Evolutionary conservation across 805 yeast genomes (phyloP).

Genomic region (Spathaspora arborariae): DNA sequence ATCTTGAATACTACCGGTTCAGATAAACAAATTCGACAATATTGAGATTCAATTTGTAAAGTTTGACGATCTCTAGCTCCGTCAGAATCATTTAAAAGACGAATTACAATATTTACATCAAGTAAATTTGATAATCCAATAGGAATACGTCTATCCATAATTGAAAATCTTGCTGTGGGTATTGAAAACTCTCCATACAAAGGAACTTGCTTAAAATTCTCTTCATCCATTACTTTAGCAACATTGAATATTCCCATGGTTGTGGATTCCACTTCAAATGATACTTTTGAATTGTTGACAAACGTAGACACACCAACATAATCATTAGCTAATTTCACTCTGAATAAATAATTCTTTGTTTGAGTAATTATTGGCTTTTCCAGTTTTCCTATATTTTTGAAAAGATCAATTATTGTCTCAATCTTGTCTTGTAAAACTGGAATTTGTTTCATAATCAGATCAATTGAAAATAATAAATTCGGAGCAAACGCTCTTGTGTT

Average conservation of each 20-base stretch:
- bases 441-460: not conserved
- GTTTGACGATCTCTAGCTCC: slow-evolving; percentile 30
- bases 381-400: not conserved
- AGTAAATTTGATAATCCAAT: slow-evolving; percentile 39
- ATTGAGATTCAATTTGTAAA: slow-evolving; percentile 55
- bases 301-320: slow-evolving; percentile 35
- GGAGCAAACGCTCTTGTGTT: slow-evolving; percentile 9
- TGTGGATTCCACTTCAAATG: slow-evolving; percentile 33
- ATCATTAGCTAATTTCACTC: slow-evolving; percentile 23
- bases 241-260: slow-evolving; percentile 21
- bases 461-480: slow-evolving; percentile 7
- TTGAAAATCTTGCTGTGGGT: slow-evolving; percentile 40
- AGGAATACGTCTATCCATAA: slow-evolving; percentile 36
- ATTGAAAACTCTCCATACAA: slow-evolving; percentile 37
- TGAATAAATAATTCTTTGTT: slow-evolving; percentile 16
- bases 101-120: slow-evolving; percentile 44
- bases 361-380: not conserved
- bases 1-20: slow-evolving; percentile 45
- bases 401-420: not conserved
- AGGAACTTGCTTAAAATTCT: slow-evolving; percentile 16
- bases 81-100: slow-evolving; percentile 36
- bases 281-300: slow-evolving; percentile 26
- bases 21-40: slow-evolving; percentile 55
- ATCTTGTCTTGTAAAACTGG: slow-evolving; percentile 1
- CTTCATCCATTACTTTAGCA: slow-evolving; percentile 6